Evolutionary conservation across 192 early-diverging fungal species (phyloP).

Genomic region (Endogone sp.): DNA sequence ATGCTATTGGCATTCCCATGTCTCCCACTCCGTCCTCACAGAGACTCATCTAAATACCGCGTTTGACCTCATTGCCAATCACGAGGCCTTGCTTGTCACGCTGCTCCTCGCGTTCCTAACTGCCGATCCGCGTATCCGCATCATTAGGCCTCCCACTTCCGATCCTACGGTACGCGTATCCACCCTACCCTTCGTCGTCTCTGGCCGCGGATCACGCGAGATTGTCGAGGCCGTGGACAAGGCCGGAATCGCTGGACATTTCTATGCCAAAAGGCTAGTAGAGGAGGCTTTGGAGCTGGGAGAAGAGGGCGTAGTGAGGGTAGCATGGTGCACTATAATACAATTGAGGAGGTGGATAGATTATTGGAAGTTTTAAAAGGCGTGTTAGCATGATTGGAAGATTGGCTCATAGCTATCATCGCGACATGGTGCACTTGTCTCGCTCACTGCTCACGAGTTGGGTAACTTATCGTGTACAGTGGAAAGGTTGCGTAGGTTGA

Average conservation of each 20-base stretch:
- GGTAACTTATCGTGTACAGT: too few species aligned
- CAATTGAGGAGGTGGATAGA: neutral
- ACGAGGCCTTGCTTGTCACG: neutral
- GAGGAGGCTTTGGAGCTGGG: neutral
- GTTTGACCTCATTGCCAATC: neutral
- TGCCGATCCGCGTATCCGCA: neutral
- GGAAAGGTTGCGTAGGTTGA: too few species aligned
- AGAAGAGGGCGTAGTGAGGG: neutral
- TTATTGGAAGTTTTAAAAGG: neutral
- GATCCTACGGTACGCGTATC: neutral
- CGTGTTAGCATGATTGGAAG: too few species aligned
- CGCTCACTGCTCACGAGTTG: too few species aligned
- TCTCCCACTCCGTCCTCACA: too few species aligned
- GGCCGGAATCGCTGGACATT: neutral
- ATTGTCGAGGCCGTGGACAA: neutral
- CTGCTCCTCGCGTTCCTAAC: neutral
- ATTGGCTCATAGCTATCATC: too few species aligned
- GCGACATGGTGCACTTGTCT: too few species aligned
- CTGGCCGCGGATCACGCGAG: neutral
- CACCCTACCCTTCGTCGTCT: neutral
- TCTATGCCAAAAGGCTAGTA: conserved; percentile 1
- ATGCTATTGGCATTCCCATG: too few species aligned
- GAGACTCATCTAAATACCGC: neutral
- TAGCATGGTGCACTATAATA: conserved; percentile 7
- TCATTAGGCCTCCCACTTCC: neutral